phyloP scores from a whole-genome alignment of 2,329 filamentous ascomycete genomes.

The Cladophialophora chaetospira region DNA sequence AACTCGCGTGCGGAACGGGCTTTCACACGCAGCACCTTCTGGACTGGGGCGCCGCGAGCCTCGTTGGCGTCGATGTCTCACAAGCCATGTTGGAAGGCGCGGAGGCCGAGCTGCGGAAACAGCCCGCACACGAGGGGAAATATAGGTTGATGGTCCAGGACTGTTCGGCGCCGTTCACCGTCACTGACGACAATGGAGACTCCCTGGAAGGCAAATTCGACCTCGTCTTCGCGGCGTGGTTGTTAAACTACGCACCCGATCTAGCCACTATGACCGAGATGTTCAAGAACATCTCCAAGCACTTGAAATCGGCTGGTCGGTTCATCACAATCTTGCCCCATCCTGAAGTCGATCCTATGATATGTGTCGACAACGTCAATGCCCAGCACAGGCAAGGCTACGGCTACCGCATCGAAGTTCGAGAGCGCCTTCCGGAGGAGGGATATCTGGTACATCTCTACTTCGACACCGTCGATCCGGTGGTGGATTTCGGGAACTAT shows the following conservation, averaged over 20 bases:
- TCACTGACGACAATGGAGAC: neutral
- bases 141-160: conserved; percentile 8
- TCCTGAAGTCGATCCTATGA: conserved; percentile 30
- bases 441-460: conserved; percentile 17
- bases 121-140: neutral
- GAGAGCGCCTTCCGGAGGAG: neutral
- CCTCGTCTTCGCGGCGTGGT: conserved; percentile 41
- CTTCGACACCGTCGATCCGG: conserved; percentile 18
- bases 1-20: conserved; percentile 44
- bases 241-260: conserved; percentile 43
- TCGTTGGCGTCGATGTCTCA: conserved; percentile 43
- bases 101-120: neutral
- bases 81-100: conserved; percentile 39
- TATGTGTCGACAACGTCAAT: conserved; percentile 25
- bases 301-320: conserved; percentile 40
- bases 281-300: conserved; percentile 40
- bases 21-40: conserved; percentile 40
- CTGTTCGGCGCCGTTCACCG: neutral
- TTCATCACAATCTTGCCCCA: conserved; percentile 39
- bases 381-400: conserved; percentile 2
- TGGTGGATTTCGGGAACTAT: conserved; percentile 25
- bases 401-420: conserved; percentile 4
- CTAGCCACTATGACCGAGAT: conserved; percentile 37
- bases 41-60: conserved; percentile 39
- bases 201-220: conserved; percentile 37